A percentile compares a stretch with the other conserved stretches of the same genome.
These are phyloP conservation scores for Cryptosporidium viatorum DNA, from an alignment of 169 alveolate species.

Conservation along the genomic window DNA sequence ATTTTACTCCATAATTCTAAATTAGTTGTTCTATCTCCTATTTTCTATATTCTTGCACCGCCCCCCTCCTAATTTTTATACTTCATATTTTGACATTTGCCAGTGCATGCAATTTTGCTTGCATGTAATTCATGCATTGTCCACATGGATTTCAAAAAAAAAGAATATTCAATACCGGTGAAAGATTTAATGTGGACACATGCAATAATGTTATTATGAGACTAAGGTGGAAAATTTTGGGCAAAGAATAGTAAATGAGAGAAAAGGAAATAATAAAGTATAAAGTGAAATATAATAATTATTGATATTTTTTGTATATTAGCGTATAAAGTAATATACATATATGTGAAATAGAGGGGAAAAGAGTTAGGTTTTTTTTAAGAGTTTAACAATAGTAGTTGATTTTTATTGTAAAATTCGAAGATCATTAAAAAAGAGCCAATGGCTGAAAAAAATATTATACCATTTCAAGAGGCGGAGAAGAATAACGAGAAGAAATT, in stretches of 20 bases:
- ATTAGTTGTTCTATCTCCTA: too few species aligned
- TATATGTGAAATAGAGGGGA: not conserved
- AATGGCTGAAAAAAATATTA: not conserved
- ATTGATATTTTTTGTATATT: not conserved
- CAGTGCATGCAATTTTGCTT: not conserved
- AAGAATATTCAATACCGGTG: conserved; percentile 11
- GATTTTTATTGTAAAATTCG: not conserved
- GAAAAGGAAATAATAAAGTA: too few species aligned
- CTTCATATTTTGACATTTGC: not conserved
- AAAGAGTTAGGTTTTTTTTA: not conserved
- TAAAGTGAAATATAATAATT: too few species aligned
- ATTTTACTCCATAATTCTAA: too few species aligned
- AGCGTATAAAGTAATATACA: not conserved
- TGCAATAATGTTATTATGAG: not conserved
- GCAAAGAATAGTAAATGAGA: too few species aligned
- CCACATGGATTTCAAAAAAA: not conserved
- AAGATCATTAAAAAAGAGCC: not conserved
- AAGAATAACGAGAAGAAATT: not conserved
- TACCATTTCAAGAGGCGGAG: not conserved
- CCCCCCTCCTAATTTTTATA: not conserved
- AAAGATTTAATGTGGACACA: not conserved
- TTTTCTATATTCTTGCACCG: too few species aligned
- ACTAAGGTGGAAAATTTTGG: not conserved
- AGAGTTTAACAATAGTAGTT: not conserved
- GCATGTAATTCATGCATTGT: not conserved